Base-by-base conservation (phyloP, 2,329 filamentous ascomycete genomes). In the Leptographium flavum region DNA sequence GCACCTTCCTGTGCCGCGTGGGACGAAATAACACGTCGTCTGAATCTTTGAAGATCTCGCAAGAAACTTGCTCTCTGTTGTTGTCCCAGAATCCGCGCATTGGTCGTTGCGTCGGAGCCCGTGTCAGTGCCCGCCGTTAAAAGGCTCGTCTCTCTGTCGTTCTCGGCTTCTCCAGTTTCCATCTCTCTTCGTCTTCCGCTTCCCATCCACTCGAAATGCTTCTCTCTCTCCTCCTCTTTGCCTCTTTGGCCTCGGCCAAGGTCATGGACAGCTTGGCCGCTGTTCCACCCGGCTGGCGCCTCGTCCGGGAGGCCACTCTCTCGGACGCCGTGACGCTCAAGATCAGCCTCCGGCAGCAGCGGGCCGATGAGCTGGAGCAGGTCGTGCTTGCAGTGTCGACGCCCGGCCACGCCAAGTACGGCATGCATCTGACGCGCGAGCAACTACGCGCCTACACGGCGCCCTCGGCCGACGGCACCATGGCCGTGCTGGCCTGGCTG, bases 331-430 rank as follows among this genome's bases (percentile, higher is more conserved):
- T 77, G 43, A 64, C 62, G 4, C 66, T 76, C 42, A 68, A 63
- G 22, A 60, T 76, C 39, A 66, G 68, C 7, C 60, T 75, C 17
- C 59, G 59, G 38, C 65, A 76, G 58, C 66, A 68, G 21, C 67
- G 68, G 38, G 56, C 65, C 32, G 61, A 57, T 3, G 58, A 67
- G 6, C 71, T 83, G 45, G 76, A 82, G 56, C 67, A 74, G 54
- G 68, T 63, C 7, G 67, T 80, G 10, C 65, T 79, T 46, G 71
- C 78, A 36, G 66, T 83, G 27, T 80, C 79, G 1, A 76, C 73
- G 1, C 79, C 79, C 1, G 66, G 64, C 25, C 68, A 78, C 52
- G 59, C 66, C 2, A 64, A 61, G 19, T 83, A 83, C 56, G 79
- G 79, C 31, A 63, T 70, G 52, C 74, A 82, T 53, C 60, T 83